Evolutionary conservation across 306 rosid genomes (phyloP).

Genomic region (Psophocarpus tetragonolobus): DNA sequence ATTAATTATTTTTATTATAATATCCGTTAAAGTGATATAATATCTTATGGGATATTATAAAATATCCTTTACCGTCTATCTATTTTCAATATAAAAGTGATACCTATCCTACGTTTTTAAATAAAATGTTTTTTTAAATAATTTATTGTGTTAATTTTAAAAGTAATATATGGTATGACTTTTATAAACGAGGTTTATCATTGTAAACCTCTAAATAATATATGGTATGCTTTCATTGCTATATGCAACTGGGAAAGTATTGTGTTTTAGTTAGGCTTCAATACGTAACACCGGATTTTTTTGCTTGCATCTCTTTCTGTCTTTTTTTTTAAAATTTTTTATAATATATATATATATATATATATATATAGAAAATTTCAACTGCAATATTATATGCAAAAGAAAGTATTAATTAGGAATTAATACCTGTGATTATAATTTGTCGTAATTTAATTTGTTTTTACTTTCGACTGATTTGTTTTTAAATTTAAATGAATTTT

Average conservation of each 20-base stretch:
- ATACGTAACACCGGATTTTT: neutral
- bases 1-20: neutral
- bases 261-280: neutral
- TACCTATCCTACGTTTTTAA: neutral
- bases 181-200: no score
- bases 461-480: neutral
- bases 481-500: neutral
- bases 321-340: no score
- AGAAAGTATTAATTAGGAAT: conserved; percentile 1
- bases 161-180: neutral
- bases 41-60: conserved; percentile 13
- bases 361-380: neutral
- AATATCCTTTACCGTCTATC: neutral
- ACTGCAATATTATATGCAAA: neutral
- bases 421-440: neutral
- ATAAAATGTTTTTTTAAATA: neutral
- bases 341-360: no score
- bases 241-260: neutral
- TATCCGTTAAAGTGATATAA: conserved; percentile 20
- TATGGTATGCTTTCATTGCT: neutral
- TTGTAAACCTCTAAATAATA: no score
- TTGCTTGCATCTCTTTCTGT: neutral
- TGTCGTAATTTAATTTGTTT: neutral
- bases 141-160: neutral
- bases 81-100: neutral